phyloP scores from a whole-genome alignment of 1,284 basidiomycete species.

The Marasmius tenuissimus region DNA sequence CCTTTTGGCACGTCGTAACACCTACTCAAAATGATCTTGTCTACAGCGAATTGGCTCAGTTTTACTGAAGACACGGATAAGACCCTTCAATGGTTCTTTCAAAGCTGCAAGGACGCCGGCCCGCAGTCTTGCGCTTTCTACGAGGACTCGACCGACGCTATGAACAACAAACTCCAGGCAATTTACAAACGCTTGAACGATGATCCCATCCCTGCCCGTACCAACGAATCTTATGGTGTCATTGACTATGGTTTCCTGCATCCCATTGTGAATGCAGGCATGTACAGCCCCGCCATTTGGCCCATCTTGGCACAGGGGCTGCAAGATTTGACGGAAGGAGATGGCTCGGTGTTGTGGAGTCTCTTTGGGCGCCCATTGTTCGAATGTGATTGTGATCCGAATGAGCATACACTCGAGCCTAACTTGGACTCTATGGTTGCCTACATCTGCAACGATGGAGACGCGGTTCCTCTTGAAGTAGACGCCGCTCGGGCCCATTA shows the following conservation, averaged over 20 bases:
- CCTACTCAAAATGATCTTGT: not conserved
- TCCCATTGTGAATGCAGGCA: conserved; percentile 2
- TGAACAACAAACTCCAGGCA: conserved; percentile 8
- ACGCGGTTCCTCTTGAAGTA: not conserved
- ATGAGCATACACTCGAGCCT: not conserved
- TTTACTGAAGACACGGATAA: conserved; percentile 13
- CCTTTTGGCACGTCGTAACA: not conserved
- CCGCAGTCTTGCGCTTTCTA: conserved; percentile 17
- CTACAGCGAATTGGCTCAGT: conserved; percentile 4
- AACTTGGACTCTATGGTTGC: not conserved
- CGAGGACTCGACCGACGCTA: conserved; percentile 9
- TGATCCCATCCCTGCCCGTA: conserved; percentile 15
- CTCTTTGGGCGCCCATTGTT: conserved; percentile 6
- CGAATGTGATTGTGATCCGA: conserved; percentile 13
- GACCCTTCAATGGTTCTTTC: conserved; percentile 10
- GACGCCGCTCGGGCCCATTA: not conserved
- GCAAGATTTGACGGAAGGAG: conserved; percentile 13
- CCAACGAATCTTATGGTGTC: conserved; percentile 11
- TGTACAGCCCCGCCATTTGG: conserved; percentile 17
- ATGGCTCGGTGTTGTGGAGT: conserved; percentile 14
- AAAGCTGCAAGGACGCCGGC: conserved; percentile 17
- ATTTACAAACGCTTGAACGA: conserved; percentile 11
- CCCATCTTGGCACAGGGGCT: conserved; percentile 14
- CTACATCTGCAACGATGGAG: not conserved
- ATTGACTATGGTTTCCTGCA: conserved; percentile 16